A percentile compares a stretch with the other conserved stretches of the same genome.
These are phyloP conservation scores for Pseudogymnoascus sp. DNA, from an alignment of 2,329 filamentous ascomycete species.

Conservation along the genomic window DNA sequence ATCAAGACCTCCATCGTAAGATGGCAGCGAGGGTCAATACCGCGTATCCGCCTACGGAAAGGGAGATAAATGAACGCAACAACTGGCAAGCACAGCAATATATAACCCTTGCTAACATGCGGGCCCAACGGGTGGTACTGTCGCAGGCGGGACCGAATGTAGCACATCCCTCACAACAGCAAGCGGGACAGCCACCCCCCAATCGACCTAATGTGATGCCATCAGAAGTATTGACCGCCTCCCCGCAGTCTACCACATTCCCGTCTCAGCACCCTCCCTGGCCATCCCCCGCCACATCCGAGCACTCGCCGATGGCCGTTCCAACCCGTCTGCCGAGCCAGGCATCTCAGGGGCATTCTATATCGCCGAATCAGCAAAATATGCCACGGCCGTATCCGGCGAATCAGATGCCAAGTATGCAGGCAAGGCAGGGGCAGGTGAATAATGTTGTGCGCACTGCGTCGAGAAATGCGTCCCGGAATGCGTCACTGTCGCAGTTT, in stretches of 20 bases:
- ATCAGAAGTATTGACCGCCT: background rate
- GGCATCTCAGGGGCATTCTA: background rate
- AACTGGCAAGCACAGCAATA: conserved; percentile 19
- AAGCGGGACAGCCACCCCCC: background rate
- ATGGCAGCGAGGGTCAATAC: conserved; percentile 23
- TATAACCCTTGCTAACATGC: conserved; percentile 14
- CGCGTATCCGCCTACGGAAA: conserved; percentile 21
- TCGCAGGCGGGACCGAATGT: background rate
- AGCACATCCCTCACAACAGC: conserved; percentile 9
- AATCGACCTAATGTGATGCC: background rate
- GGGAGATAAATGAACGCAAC: conserved; percentile 24
- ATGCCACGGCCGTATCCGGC: background rate
- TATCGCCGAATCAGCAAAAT: background rate
- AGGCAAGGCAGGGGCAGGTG: background rate
- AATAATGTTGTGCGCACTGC: background rate
- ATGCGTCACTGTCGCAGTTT: background rate
- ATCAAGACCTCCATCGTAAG: conserved; percentile 29
- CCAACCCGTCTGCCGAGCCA: too few species aligned
- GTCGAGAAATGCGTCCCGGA: background rate
- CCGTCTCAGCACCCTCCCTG: background rate
- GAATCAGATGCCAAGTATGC: background rate
- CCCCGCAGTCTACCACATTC: background rate
- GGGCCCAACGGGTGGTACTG: conserved; percentile 2
- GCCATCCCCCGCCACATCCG: background rate
- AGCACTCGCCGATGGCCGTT: background rate